Base-by-base conservation (phyloP, 768 basidiomycete species). In the Russula ochroleuca region DNA sequence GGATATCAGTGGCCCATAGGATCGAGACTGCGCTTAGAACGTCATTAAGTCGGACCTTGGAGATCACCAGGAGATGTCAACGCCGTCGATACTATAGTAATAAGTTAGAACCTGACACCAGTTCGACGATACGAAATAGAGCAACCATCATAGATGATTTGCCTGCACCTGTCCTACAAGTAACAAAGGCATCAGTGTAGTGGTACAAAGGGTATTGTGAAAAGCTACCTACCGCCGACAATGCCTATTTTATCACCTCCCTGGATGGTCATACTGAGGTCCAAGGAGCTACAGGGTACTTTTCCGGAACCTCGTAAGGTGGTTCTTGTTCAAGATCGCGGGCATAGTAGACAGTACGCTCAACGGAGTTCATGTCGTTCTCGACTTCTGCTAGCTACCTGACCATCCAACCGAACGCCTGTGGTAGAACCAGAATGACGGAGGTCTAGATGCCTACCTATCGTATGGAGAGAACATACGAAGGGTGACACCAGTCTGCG, bases 301-400 rank as follows among this genome's bases (percentile, higher is more conserved):
- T 77, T 19, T 85, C 86, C 0, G 84, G 79, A 19, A 88, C 73
- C 47, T 85, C 80, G 69, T 89, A 84, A 1, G 88, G 81, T 1
- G 88, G 83, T 74, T 95, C 93, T 72, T 94, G 89, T 71, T 94
- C 91, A n/a, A 97, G 78, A 33, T 85, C 81, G 21, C 82, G 81
- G 47, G 87, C 85, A 69, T 97, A 97, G 71, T 93, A 83, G 3
- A 92, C 76, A 19, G 97, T 79, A 28, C 94, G 87, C 72, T 92
- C 90, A 10, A 91, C 88, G n/a, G 85, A 84, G 72, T 93, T 93
- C 90, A 95, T 94, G 73, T 94, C 83, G 73, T 97, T 96, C 74
- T 96, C 93, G 13, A 94, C 87, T 72, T 95, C 93, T 2, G 89
- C 86, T 45, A 79, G 80, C 73, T 91, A 88, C 10, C 88, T 84